phyloP scores from a whole-genome alignment of 352 stramenopile species.

The Phytophthora tubulina region DNA sequence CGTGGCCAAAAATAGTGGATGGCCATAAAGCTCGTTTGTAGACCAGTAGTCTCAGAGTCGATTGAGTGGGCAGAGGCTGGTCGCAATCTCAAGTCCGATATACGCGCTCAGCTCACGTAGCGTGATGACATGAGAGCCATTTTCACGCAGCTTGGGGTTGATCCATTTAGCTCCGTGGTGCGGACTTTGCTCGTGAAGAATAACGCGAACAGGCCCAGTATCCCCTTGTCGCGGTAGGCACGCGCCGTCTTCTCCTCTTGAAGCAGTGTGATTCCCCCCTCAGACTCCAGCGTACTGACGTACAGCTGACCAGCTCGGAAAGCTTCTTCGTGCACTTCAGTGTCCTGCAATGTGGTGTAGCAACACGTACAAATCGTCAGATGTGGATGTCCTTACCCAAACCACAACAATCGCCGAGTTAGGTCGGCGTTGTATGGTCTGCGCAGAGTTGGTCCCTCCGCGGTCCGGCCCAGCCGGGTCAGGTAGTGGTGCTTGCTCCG shows the following conservation, averaged over 20 bases:
- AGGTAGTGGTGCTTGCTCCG: too few species aligned
- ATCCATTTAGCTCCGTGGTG: conserved; percentile 5
- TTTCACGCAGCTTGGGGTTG: background rate
- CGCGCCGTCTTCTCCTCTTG: conserved; percentile 1
- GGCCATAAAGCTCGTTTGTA: background rate
- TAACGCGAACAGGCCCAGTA: background rate
- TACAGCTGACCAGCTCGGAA: too few species aligned
- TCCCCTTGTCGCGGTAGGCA: conserved; percentile 4
- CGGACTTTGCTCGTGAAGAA: conserved; percentile 2
- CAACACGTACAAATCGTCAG: too few species aligned
- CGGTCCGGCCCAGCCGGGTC: too few species aligned
- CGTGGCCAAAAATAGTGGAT: background rate
- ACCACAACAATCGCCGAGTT: too few species aligned
- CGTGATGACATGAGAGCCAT: background rate
- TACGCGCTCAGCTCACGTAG: conserved; percentile 13
- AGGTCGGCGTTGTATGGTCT: too few species aligned
- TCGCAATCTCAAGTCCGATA: conserved; percentile 11
- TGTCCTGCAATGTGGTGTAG: too few species aligned
- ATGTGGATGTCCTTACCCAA: too few species aligned
- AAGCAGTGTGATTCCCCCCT: background rate
- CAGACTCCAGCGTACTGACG: background rate
- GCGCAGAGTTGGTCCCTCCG: too few species aligned
- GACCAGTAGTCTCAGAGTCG: conserved; percentile 5
- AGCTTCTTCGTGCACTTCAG: too few species aligned
- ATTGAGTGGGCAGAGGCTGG: conserved; percentile 5